Percentiles rank a stretch among this genome's conserved stretches.
Evolutionary conservation across 805 yeast genomes (phyloP).

Genomic region (Saccharomycopsis guyanensis): DNA sequence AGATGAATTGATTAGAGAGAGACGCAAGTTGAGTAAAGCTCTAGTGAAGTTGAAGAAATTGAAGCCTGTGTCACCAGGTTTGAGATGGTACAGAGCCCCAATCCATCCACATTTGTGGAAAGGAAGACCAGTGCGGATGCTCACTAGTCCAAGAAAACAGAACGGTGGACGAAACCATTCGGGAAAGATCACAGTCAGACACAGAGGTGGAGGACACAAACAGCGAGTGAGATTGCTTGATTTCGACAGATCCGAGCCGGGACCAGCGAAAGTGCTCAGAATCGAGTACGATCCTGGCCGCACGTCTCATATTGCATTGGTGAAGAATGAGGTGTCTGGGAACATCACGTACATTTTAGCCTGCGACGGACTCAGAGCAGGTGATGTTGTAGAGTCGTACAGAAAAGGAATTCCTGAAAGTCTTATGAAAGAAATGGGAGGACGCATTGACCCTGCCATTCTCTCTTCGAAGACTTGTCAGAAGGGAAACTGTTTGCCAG

Average conservation of each 20-base stretch:
- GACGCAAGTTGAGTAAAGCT: constrained; percentile 63
- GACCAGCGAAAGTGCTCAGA: constrained; percentile 72
- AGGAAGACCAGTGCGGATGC: constrained; percentile 69
- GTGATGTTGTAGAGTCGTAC: constrained; percentile 85
- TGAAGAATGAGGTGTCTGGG: constrained; percentile 56
- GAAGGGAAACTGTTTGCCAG: constrained; percentile 91
- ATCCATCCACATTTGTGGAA: constrained; percentile 79
- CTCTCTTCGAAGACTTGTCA: constrained; percentile 79
- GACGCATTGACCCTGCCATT: constrained; percentile 86
- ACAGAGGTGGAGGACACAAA: constrained; percentile 95
- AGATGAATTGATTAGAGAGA: constrained; percentile 64
- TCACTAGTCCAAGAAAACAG: constrained; percentile 60
- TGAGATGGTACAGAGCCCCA: constrained; percentile 84
- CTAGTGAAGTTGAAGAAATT: constrained; percentile 64
- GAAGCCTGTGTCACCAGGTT: constrained; percentile 80
- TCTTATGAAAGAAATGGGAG: constrained; percentile 77
- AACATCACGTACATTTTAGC: constrained; percentile 78
- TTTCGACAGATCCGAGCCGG: constrained; percentile 56
- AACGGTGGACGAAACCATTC: constrained; percentile 85
- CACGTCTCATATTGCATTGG: constrained; percentile 84
- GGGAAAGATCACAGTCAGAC: constrained; percentile 86
- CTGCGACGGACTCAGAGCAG: constrained; percentile 85
- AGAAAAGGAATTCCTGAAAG: constrained; percentile 79
- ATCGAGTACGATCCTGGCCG: constrained; percentile 96
- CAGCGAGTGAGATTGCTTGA: constrained; percentile 82